Base-by-base conservation (phyloP, 2,329 filamentous ascomycete species). In the Fusarium acutatum region DNA sequence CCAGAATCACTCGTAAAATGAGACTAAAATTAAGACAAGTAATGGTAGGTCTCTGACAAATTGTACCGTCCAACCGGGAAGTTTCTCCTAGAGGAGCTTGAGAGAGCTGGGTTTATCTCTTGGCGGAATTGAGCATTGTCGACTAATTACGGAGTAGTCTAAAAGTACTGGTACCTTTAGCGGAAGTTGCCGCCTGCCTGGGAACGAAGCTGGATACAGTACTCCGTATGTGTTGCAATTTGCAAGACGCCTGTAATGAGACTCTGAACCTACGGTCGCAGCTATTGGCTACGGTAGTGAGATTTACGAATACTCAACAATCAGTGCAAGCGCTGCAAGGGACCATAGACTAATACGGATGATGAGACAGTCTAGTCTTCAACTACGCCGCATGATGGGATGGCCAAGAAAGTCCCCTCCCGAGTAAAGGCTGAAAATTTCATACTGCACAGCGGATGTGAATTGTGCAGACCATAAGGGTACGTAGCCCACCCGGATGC, bases 41-140 rank as follows among this genome's bases (percentile, higher is more conserved):
- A 26, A 34, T 43, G 32, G 24, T 49, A 43, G n/a, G 18, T 56
- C 30, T 52, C 50, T 34, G 41, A 53, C 49, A 53, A 61, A 47
- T 59, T 67, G 67, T 57, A 56, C 67, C 61, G 41, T 71, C 49
- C 56, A 35, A 71, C 61, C 30, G 61, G 54, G 52, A 69, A 62
- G 17, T 35, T 41, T 32, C 52, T 64, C 28, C 60, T 50, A 24
- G 32, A 44, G 32, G 57, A 61, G 35, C 38, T 43, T 28, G 32
- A 30, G 46, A 52, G 49, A 50, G 30, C 41, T 24, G 38, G 57
- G 56, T 43, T 58, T 35, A 54, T 34, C 52, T 57, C 65, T 71
- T 66, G 65, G 60, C 65, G 44, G 34, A 40, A 32, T 24, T 37
- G 52, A 60, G 44, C 44, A 52, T 60, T 38, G 63, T 28, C 47